Base-by-base conservation (phyloP, 1,139 yeast genomes). In the Lodderomyces beijingensis region DNA sequence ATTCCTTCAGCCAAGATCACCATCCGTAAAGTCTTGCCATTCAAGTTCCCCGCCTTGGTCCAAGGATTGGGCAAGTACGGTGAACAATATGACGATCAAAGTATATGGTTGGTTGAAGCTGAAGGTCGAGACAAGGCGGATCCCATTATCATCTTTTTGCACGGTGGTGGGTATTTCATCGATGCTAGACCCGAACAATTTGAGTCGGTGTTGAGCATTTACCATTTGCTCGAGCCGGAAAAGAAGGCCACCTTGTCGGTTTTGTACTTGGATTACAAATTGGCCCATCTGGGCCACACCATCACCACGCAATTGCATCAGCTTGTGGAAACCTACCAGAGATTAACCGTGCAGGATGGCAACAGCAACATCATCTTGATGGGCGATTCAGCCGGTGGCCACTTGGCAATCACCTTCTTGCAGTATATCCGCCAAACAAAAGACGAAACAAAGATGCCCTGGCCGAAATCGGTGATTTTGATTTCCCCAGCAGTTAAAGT, bases 371-470 rank as follows among this genome's bases (percentile, higher is more conserved):
- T 67, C 4, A 44, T 55, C 1, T 44, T 66, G 5, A 35, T 63
- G 39, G 71, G 72, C 2, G 72, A 65, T 45, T 63, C 70, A 1
- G 69, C 70, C n/a, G 72, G 72, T 16, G 72, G 69, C 1, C 55
- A 65, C 46, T 46, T 65, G 41, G 45, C 61, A 2, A 43, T 63
- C 7, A 45, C 47, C 15, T 57, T 53, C 36, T 40, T 57, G 10
- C 63, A 62, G 41, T 54, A 45, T 31, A 46, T 63, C 43, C 50
- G 51, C 15, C 28, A 29, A 19, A 36, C 34, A 26, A 28, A 33
- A 14, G 32, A 42, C 9, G 13, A 26, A 15, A 6, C 16, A 3
- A 25, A 25, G 16, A 23, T 33, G 15, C 47, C 55, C 3, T 58
- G 47, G 38, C 74, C 73, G 1, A 44, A 43, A 3, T 51, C 60